Evolutionary conservation across 345 rosid species (phyloP).

Genomic region (Eucalyptus erythrocorys): DNA sequence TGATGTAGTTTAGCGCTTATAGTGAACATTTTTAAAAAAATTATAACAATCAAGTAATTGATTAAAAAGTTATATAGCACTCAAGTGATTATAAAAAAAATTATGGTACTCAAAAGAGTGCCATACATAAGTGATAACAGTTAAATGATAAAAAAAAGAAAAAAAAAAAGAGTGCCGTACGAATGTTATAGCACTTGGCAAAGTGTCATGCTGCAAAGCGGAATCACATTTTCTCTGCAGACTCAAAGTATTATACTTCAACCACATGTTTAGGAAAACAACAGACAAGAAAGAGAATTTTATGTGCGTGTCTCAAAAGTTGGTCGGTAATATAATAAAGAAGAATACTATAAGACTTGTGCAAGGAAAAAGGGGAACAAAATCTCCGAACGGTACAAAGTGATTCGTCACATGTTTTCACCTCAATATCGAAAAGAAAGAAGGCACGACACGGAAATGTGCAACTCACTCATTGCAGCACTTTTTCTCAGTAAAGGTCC

Average conservation of each 20-base stretch:
- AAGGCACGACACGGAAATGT: background rate
- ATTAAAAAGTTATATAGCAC: no score
- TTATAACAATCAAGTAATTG: no score
- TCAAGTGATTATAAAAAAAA: no score
- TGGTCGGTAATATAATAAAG: background rate
- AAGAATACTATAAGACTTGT: background rate
- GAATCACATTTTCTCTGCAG: background rate
- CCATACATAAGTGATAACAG: no score
- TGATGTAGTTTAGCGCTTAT: no score
- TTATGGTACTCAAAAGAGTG: no score
- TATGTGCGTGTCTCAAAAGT: background rate
- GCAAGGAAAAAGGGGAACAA: background rate
- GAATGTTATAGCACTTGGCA: no score
- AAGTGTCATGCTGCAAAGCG: background rate
- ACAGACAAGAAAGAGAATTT: background rate
- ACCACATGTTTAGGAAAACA: background rate
- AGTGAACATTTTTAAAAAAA: fast-evolving
- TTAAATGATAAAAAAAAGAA: no score
- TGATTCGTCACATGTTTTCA: background rate
- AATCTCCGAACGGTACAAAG: background rate
- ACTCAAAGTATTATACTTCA: background rate
- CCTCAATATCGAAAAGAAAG: background rate
- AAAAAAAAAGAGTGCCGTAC: fast-evolving
- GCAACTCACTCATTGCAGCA: background rate
- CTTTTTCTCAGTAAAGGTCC: constrained; percentile 56